A percentile compares a stretch with the other conserved stretches of the same genome.
Evolutionary conservation across 2,329 filamentous ascomycete species (phyloP).

Genomic region (Stemphylium vesicarium): DNA sequence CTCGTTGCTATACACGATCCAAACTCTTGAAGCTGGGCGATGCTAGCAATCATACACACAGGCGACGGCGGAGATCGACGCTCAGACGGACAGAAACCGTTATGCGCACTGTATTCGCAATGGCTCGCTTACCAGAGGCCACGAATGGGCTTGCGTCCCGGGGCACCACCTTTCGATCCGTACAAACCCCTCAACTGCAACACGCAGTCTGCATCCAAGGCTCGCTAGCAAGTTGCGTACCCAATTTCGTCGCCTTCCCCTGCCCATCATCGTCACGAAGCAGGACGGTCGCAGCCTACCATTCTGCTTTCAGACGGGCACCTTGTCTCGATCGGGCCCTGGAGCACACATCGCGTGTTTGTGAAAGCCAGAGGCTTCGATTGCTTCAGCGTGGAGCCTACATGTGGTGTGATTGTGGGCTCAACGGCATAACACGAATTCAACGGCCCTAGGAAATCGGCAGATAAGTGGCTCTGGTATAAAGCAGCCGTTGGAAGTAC

Average conservation of each 20-base stretch:
- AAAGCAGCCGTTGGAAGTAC: constrained; percentile 19
- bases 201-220: constrained; percentile 22
- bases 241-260: constrained; percentile 22
- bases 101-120: constrained; percentile 28
- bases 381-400: too few relatives aligned
- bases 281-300: constrained; percentile 10
- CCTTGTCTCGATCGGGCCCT: constrained; percentile 6
- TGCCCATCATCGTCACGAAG: constrained; percentile 17
- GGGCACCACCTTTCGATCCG: constrained; percentile 23
- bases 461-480: constrained; percentile 19
- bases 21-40: background rate
- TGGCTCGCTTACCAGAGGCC: constrained; percentile 18
- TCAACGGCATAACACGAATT: constrained; percentile 29
- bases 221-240: constrained; percentile 23
- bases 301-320: constrained; percentile 12
- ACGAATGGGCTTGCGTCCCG: constrained; percentile 25
- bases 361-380: too few relatives aligned
- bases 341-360: too few relatives aligned
- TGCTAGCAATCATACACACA: background rate
- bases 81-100: constrained; percentile 21
- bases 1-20: background rate
- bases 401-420: constrained; percentile 19
- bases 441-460: constrained; percentile 21
- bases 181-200: constrained; percentile 26
- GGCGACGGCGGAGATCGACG: constrained; percentile 15